phyloP scores from a whole-genome alignment of 495 filamentous ascomycete genomes.

The Amphirosellinia nigrospora region DNA sequence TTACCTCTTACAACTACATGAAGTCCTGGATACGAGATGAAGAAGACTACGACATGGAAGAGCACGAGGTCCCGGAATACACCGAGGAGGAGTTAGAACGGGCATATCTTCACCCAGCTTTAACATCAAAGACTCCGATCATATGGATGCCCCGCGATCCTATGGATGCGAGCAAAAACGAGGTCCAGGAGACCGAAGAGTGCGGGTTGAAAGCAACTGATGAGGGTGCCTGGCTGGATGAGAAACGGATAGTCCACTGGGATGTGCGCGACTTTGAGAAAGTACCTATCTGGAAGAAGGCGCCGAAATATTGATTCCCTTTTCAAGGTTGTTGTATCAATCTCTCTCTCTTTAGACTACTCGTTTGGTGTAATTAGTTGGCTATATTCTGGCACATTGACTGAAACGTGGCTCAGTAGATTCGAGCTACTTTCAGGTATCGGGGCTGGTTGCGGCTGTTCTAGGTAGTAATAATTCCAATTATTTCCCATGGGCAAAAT shows the following conservation, averaged over 20 bases:
- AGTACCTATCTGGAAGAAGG: conserved; percentile 72
- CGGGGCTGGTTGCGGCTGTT: background rate
- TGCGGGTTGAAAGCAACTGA: conserved; percentile 57
- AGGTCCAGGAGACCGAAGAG: conserved; percentile 50
- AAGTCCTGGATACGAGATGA: conserved; percentile 35
- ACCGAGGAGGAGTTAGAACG: conserved; percentile 59
- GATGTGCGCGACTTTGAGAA: conserved; percentile 50
- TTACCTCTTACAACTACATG: conserved; percentile 34
- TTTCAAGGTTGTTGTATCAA: background rate
- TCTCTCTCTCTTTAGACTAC: background rate
- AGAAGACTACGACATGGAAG: conserved; percentile 59
- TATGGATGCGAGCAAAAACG: conserved; percentile 66
- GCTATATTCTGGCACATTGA: background rate
- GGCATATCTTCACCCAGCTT: conserved; percentile 72
- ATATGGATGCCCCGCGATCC: conserved; percentile 76
- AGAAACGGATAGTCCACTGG: conserved; percentile 63
- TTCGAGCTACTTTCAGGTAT: background rate
- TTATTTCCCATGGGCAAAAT: background rate
- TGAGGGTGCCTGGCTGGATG: conserved; percentile 68
- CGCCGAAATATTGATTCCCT: conserved; percentile 41
- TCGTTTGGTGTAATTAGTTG: no score
- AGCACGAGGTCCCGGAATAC: conserved; percentile 55
- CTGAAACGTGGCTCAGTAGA: background rate
- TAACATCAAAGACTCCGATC: conserved; percentile 62
- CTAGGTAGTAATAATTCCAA: background rate